A percentile compares a stretch with the other conserved stretches of the same genome.
Conservation (phyloP, 2,329 filamentous ascomycete species). For the Dactylella cylindrospora region DNA sequence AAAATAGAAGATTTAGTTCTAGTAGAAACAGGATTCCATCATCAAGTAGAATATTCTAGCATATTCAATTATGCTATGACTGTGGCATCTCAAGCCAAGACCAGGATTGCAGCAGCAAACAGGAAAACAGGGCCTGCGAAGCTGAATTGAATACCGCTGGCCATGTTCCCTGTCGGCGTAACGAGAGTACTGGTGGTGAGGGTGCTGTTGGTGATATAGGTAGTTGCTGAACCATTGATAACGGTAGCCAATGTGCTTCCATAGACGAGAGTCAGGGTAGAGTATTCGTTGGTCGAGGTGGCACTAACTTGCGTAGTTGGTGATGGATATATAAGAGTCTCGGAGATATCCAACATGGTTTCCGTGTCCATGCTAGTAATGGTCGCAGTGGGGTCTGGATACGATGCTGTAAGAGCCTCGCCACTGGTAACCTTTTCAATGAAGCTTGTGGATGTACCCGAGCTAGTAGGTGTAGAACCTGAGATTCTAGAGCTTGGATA, state of each 20-base stretch:
- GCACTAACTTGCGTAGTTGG: not conserved
- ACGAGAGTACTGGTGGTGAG: constrained; percentile 25
- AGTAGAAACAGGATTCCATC: constrained; percentile 1
- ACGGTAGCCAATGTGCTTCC: constrained; percentile 10
- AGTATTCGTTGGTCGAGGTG: constrained; percentile 4
- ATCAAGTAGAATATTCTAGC: too few species aligned
- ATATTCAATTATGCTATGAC: too few species aligned
- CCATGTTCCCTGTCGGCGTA: constrained; percentile 13
- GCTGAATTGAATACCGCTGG: constrained; percentile 3
- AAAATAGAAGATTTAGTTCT: too few species aligned
- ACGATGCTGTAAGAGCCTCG: constrained; percentile 33
- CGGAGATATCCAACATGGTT: constrained; percentile 16
- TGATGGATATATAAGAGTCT: constrained; percentile 23
- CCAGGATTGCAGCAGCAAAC: too few species aligned
- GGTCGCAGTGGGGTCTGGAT: constrained; percentile 15
- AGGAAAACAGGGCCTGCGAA: too few species aligned
- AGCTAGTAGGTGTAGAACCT: too few species aligned
- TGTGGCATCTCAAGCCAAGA: too few species aligned
- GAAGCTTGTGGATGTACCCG: constrained; percentile 2
- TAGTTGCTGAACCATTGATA: constrained; percentile 17
- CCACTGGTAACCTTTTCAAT: constrained; percentile 31
- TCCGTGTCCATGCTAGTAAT: not conserved
- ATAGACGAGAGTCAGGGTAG: constrained; percentile 19
- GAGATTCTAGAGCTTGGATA: not conserved
- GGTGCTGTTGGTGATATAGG: constrained; percentile 15